These are phyloP conservation scores for Ustanciosporium gigantosporum DNA, from an alignment of 1,284 basidiomycete genomes.

Conservation along the genomic window DNA sequence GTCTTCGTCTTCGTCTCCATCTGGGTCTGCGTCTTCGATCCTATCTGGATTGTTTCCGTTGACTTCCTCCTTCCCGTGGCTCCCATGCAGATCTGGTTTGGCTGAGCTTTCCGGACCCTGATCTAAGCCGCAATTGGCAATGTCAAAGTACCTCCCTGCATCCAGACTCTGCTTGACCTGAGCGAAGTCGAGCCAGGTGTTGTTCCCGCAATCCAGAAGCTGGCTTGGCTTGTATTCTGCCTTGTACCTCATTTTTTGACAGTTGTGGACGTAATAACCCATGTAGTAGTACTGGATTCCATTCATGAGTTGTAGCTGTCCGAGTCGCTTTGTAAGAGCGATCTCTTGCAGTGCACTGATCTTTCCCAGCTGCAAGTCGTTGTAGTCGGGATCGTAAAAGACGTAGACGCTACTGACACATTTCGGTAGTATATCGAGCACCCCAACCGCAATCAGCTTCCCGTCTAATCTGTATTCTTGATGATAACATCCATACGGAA, in stretches of 20 bases:
- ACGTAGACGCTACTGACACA: constrained; percentile 97
- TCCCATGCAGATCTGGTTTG: too few species aligned
- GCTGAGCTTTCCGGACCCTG: too few species aligned
- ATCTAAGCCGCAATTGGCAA: too few species aligned
- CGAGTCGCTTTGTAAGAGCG: constrained; percentile 38
- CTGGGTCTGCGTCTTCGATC: too few species aligned
- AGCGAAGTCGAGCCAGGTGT: constrained; percentile 11
- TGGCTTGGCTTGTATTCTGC: constrained; percentile 86
- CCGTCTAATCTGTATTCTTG: constrained; percentile 67
- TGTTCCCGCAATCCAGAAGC: constrained; percentile 69
- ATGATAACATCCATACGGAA: constrained; percentile 52
- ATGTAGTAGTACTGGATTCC: constrained; percentile 30
- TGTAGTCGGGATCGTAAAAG: constrained; percentile 82
- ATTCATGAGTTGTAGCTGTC: constrained; percentile 11
- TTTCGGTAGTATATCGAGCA: constrained; percentile 84
- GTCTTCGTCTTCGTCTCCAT: too few species aligned
- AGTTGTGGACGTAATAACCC: constrained; percentile 62
- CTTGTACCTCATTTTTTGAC: constrained; percentile 96
- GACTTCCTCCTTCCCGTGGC: too few species aligned
- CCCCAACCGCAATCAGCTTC: constrained; percentile 79
- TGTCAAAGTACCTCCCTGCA: not conserved
- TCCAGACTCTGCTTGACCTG: not conserved
- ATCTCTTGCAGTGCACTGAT: constrained; percentile 50
- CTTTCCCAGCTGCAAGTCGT: constrained; percentile 80
- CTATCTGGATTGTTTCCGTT: too few species aligned